Evolutionary conservation across 2,329 filamentous ascomycete genomes (phyloP).

Genomic region (Domatiomyces catenatus): DNA sequence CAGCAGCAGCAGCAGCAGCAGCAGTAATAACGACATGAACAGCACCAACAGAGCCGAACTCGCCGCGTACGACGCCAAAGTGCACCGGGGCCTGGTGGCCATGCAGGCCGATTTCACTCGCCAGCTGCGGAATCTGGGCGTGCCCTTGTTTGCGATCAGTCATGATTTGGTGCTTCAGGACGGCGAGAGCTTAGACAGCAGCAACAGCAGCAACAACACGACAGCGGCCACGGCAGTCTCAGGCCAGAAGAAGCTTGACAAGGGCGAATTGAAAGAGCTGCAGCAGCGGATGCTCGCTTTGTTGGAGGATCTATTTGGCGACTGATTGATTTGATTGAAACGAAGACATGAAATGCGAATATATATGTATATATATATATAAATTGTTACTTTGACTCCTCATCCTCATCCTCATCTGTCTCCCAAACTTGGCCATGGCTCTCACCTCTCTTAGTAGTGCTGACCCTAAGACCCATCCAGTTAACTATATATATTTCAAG

Average conservation of each 20-base stretch:
- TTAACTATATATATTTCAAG: no score
- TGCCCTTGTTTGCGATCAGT: constrained; percentile 46
- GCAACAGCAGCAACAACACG: constrained; percentile 6
- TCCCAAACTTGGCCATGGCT: no score
- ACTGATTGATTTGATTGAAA: constrained; percentile 5
- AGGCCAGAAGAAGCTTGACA: constrained; percentile 22
- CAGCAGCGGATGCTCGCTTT: constrained; percentile 35
- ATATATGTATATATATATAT: no score
- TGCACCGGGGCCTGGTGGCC: constrained; percentile 42
- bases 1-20: constrained; percentile 19
- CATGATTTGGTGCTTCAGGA: constrained; percentile 27
- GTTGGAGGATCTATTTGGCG: constrained; percentile 35
- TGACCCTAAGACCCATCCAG: no score
- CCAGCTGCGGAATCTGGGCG: constrained; percentile 41
- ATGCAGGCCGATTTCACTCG: constrained; percentile 45
- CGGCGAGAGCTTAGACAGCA: constrained; percentile 3
- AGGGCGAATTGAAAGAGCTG: constrained; percentile 28
- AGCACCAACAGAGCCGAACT: constrained; percentile 41
- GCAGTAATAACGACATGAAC: constrained; percentile 20
- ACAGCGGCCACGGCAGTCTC: no score
- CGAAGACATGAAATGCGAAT: no score
- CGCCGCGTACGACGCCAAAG: constrained; percentile 44
- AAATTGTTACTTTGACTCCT: no score
- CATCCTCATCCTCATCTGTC: no score
- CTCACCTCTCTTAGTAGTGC: no score